phyloP scores from a whole-genome alignment of 2,329 filamentous ascomycete species.

The Penicillium sp. region DNA sequence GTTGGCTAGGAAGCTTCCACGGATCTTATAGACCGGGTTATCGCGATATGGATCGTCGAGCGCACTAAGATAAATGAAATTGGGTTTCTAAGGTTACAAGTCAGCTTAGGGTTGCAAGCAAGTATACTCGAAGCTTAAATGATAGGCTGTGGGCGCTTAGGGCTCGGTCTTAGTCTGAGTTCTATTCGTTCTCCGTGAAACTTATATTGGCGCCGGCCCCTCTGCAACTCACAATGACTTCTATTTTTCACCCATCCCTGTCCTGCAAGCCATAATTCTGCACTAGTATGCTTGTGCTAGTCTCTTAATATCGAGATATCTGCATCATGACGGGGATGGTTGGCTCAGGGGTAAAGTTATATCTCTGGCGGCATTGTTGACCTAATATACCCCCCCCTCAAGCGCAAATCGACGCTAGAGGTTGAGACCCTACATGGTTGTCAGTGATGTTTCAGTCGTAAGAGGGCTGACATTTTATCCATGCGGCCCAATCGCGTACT shows the following conservation, averaged over 20 bases:
- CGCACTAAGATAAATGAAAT: background rate
- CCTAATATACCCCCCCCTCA: background rate
- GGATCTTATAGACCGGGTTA: slow-evolving; percentile 2
- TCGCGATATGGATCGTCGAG: background rate
- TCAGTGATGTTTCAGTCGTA: background rate
- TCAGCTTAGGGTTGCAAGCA: background rate
- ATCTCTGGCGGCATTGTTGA: background rate
- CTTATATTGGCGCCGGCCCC: slow-evolving; percentile 7
- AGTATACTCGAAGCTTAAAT: background rate
- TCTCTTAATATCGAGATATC: background rate
- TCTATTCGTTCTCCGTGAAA: slow-evolving; percentile 4
- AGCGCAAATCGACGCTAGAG: background rate
- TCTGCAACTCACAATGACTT: background rate
- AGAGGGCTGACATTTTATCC: background rate
- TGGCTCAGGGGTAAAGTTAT: slow-evolving; percentile 1
- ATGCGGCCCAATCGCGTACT: background rate
- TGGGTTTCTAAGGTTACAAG: background rate
- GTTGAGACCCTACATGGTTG: background rate
- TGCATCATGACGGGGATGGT: background rate
- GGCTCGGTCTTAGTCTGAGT: background rate
- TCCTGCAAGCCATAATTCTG: background rate
- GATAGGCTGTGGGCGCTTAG: slow-evolving; percentile 6
- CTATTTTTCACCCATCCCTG: no score
- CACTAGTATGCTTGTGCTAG: background rate
- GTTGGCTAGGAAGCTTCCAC: slow-evolving; percentile 6